phyloP scores from a whole-genome alignment of 495 filamentous ascomycete species.

The Aspergillus nidulans region DNA sequence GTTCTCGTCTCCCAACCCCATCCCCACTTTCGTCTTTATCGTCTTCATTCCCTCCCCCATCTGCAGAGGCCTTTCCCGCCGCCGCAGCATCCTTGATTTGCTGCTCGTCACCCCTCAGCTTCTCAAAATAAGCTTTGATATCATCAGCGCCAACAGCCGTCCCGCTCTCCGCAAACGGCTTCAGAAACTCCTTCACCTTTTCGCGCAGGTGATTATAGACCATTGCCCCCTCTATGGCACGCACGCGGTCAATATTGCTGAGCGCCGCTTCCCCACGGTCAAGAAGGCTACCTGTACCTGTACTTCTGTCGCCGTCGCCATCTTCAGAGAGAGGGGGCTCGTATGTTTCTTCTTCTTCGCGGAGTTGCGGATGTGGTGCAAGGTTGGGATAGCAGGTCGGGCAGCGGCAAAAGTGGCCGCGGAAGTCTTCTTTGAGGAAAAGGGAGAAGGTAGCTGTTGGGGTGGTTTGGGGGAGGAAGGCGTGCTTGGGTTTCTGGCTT shows the following conservation, averaged over 20 bases:
- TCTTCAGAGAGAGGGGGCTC: conserved; percentile 76
- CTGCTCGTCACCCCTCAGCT: conserved; percentile 78
- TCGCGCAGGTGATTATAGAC: conserved; percentile 94
- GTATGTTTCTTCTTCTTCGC: conserved; percentile 91
- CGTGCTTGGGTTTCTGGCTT: conserved; percentile 37
- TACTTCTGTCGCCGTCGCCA: conserved; percentile 48
- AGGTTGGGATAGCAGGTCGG: conserved; percentile 71
- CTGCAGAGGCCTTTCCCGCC: conserved; percentile 30
- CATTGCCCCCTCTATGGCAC: conserved; percentile 95
- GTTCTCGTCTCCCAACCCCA: conserved; percentile 28
- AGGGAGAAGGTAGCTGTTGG: conserved; percentile 64
- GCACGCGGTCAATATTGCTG: conserved; percentile 82
- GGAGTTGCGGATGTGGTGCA: conserved; percentile 63
- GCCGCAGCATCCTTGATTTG: conserved; percentile 47
- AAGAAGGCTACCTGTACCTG: conserved; percentile 67
- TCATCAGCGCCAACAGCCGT: conserved; percentile 84
- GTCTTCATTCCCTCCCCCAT: conserved; percentile 15
- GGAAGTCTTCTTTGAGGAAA: conserved; percentile 73
- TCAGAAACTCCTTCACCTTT: conserved; percentile 85
- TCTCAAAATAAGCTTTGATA: conserved; percentile 93
- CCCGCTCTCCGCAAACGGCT: conserved; percentile 89
- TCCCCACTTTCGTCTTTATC: too few relatives aligned
- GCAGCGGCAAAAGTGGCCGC: conserved; percentile 74
- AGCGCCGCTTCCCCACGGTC: conserved; percentile 89
- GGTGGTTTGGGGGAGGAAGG: conserved; percentile 40